Conservation (phyloP, 352 stramenopile species). For the Phytophthora pseudosyringae region DNA sequence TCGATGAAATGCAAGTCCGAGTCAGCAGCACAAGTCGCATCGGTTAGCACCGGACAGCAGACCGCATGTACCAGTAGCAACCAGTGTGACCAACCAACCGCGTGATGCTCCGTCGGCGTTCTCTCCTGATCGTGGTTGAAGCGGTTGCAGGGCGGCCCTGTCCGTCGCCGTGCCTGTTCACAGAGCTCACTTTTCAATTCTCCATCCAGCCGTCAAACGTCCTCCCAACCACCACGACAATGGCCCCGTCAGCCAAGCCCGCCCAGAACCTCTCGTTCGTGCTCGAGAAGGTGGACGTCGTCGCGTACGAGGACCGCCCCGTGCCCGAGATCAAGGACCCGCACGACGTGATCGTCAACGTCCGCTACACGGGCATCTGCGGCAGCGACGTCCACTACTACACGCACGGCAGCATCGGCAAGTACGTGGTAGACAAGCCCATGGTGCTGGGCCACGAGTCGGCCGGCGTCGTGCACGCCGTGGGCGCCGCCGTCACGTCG, state of each 20-base stretch:
- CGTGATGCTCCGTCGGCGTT: background rate
- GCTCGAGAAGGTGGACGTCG: conserved; percentile 33
- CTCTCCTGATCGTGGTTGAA: conserved; percentile 19
- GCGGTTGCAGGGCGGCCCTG: conserved; percentile 4
- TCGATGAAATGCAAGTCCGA: too few relatives aligned
- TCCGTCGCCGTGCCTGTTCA: background rate
- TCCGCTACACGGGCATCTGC: conserved; percentile 39
- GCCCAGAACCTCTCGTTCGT: conserved; percentile 35
- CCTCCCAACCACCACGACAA: background rate
- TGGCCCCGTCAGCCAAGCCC: background rate
- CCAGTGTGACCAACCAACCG: too few relatives aligned
- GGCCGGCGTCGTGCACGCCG: conserved; percentile 32
- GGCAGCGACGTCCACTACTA: conserved; percentile 41
- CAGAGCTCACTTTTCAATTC: conserved; percentile 15
- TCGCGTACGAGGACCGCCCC: conserved; percentile 35
- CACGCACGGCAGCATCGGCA: conserved; percentile 38
- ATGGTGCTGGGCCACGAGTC: conserved; percentile 41
- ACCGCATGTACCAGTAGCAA: too few relatives aligned
- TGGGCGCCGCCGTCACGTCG: conserved; percentile 31
- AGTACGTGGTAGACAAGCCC: conserved; percentile 35
- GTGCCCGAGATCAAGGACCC: conserved; percentile 30
- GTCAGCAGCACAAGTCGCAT: too few relatives aligned
- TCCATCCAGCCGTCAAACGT: background rate
- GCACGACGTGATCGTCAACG: conserved; percentile 35
- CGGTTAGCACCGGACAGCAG: too few relatives aligned